Percentiles rank a stretch among this genome's conserved stretches.
phyloP scores from a whole-genome alignment of 306 rosid species.

The Pyrus communis region DNA sequence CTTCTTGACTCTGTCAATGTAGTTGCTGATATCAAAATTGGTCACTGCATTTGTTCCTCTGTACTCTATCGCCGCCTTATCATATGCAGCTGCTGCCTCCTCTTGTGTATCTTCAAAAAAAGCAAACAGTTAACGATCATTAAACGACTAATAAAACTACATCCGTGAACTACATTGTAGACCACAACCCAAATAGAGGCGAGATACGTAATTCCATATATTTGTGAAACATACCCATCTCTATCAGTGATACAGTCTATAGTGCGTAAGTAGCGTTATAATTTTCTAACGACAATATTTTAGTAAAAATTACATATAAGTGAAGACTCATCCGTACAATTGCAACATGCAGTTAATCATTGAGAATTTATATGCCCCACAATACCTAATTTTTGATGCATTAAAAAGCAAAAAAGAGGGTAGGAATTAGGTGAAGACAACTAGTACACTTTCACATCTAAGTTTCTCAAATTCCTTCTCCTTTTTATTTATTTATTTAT shows the following conservation, averaged over 20 bases:
- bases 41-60: conserved; percentile 91
- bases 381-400: neutral
- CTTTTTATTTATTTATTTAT: neutral
- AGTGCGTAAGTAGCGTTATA: neutral
- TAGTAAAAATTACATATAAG: neutral
- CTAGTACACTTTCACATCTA: neutral
- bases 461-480: neutral
- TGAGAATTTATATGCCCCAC: neutral
- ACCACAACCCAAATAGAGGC: neutral
- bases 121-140: neutral
- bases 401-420: neutral
- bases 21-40: conserved; percentile 69
- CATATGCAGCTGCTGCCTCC: conserved; percentile 94
- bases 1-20: conserved; percentile 35
- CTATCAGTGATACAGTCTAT: neutral
- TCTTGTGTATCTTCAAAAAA: conserved; percentile 68
- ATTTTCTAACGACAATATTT: too few relatives aligned
- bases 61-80: conserved; percentile 77
- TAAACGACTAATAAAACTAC: neutral
- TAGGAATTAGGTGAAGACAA: conserved; percentile 1
- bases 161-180: neutral
- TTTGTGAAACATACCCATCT: neutral
- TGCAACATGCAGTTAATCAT: neutral
- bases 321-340: neutral
- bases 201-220: neutral